Evolutionary conservation across 164 flowering plant species (phyloP).

Genomic region (Platanus orientalis): DNA sequence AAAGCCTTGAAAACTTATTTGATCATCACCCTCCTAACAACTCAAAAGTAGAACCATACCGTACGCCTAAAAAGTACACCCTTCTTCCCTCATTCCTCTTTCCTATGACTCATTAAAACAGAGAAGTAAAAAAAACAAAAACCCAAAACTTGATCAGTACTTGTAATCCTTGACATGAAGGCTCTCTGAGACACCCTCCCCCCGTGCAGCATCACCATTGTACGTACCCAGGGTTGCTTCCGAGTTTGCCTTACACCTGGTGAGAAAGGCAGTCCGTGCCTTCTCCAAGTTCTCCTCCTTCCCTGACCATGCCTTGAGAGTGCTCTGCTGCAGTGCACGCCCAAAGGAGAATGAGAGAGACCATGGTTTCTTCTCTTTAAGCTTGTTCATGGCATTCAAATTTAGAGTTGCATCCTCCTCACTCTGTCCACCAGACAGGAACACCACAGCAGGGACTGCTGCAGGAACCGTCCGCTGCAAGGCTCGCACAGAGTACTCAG

Average conservation of each 20-base stretch:
- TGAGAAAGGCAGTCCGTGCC: slow-evolving; percentile 15
- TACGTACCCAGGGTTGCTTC: slow-evolving; percentile 22
- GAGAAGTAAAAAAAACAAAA: too few relatives aligned
- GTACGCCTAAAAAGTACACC: too few relatives aligned
- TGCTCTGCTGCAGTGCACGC: slow-evolving; percentile 25
- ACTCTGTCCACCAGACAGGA: slow-evolving; percentile 22
- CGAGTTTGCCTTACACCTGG: slow-evolving; percentile 21
- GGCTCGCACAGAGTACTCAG: slow-evolving; percentile 17
- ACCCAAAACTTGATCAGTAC: too few relatives aligned
- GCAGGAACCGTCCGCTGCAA: slow-evolving; percentile 18
- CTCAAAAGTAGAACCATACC: too few relatives aligned
- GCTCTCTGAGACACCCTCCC: too few relatives aligned
- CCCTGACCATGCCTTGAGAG: slow-evolving; percentile 22
- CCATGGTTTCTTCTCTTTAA: slow-evolving; percentile 21
- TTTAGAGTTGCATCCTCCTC: slow-evolving; percentile 25
- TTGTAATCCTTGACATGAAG: too few relatives aligned
- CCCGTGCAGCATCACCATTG: slow-evolving; percentile 10
- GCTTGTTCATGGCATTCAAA: slow-evolving; percentile 23
- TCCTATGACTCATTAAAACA: too few relatives aligned
- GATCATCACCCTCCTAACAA: too few relatives aligned
- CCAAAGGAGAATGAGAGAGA: slow-evolving; percentile 8
- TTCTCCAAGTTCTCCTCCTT: slow-evolving; percentile 18
- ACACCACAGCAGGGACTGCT: slow-evolving; percentile 21
- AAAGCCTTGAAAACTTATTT: too few relatives aligned
- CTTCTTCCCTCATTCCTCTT: too few relatives aligned